Base-by-base conservation (phyloP, 257 asterid species). In the Orobanche coerulescens region DNA sequence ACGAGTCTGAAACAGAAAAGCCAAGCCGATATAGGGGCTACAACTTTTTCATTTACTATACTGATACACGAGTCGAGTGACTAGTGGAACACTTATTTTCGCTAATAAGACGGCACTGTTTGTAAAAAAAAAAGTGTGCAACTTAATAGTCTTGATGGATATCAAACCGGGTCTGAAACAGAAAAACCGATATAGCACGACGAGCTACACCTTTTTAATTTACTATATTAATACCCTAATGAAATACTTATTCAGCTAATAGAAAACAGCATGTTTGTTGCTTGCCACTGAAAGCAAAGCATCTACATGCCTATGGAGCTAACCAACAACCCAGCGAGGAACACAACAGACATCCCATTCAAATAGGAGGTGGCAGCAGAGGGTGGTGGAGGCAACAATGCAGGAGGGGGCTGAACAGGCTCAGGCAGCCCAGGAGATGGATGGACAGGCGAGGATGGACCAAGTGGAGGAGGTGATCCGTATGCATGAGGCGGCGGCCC, bases 331-430 rank as follows among this genome's bases (percentile, higher is more conserved):
- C 68, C 77, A 46, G 31, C 74, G 25, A 57, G 14, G 10, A 72
- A 22, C 72, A 61, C 59, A 15, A 24, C 14, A 0, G 73, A 33
- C 15, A 67, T 28, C 24, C 33, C 68, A n/a, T 24, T 67, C 46
- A 44, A 11, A 13, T n/a, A 13, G 43, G 66, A 13, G 43, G 66
- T 20, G 20, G 80, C 65, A 1, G 63, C 73, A 26, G 81, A 70
- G 1, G 77, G 81, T 12, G 61, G 16, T 0, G 66, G 72, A 0
- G 73, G 77, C 3, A 18, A 61, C 14, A 20, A 33, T 6, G 47
- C 40, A 10, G 68, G 58, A 0, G 64, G 9, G 0, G 68, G 8
- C 28, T 8, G 9, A 51, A 51, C 12, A 7, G 58, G 58, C 58
- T 23, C 7, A n/a, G 58, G 74, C 0, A 23, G 18, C 33, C n/a